These are phyloP conservation scores for Alternaria incomplexa DNA, from an alignment of 2,329 filamentous ascomycete genomes.

Conservation along the genomic window DNA sequence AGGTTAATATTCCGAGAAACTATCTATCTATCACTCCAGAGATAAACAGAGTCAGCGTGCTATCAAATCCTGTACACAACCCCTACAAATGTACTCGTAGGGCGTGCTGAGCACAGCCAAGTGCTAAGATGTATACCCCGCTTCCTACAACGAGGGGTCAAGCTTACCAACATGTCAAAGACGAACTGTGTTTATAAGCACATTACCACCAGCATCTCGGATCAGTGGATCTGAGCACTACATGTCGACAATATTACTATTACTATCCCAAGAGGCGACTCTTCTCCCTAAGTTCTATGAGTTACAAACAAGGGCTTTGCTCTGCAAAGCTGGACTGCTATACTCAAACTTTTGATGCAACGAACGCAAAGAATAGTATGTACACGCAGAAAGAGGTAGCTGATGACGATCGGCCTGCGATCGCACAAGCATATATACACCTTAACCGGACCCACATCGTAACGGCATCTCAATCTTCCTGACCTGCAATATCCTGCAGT, in stretches of 20 bases:
- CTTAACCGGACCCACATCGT: background rate
- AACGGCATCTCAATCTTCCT: conserved; percentile 2
- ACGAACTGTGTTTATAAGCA: background rate
- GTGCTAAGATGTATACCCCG: background rate
- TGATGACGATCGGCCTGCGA: conserved; percentile 9
- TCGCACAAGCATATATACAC: background rate
- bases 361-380: conserved; percentile 11
- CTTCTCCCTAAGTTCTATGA: background rate
- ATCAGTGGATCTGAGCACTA: background rate
- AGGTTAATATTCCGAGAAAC: background rate
- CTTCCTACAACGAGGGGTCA: background rate
- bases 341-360: conserved; percentile 11
- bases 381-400: conserved; percentile 6
- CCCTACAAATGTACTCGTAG: background rate
- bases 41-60: background rate
- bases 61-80: background rate
- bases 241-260: background rate
- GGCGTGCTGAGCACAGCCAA: background rate
- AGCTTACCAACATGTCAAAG: background rate
- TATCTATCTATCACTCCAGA: background rate
- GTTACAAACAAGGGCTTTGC: conserved; percentile 7
- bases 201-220: background rate
- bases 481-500: background rate
- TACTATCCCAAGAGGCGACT: background rate
- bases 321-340: background rate